A percentile compares a stretch with the other conserved stretches of the same genome.
These are phyloP conservation scores for Samsoniella hepiali DNA, from an alignment of 2,329 filamentous ascomycete species.

Conservation along the genomic window DNA sequence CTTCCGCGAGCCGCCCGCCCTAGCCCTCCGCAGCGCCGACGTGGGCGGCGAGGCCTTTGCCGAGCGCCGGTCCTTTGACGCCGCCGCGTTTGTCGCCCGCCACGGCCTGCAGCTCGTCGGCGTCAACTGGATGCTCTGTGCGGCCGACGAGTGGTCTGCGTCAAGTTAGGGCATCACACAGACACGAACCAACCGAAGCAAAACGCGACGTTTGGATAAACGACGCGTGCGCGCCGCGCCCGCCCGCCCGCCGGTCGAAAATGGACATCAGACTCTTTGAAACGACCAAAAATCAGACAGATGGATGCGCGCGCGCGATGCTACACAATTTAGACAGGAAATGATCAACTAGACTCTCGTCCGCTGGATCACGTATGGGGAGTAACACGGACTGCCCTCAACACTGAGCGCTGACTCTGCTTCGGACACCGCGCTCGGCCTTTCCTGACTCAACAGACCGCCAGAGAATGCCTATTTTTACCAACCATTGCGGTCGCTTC, in stretches of 20 bases:
- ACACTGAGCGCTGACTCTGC: background rate
- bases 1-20: constrained; percentile 38
- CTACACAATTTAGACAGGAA: too few relatives aligned
- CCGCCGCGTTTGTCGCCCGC: constrained; percentile 37
- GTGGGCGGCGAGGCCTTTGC: constrained; percentile 46
- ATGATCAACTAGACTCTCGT: too few relatives aligned
- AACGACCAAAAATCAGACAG: too few relatives aligned
- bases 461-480: background rate
- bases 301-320: too few relatives aligned
- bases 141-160: constrained; percentile 40
- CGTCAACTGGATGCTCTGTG: constrained; percentile 46
- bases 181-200: too few relatives aligned
- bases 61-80: constrained; percentile 42
- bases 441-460: background rate
- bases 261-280: too few relatives aligned
- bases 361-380: too few relatives aligned
- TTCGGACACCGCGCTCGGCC: background rate
- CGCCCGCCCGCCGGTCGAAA: too few relatives aligned
- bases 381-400: background rate
- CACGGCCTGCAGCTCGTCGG: constrained; percentile 39
- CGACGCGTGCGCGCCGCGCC: too few relatives aligned
- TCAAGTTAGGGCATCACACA: background rate
- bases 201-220: too few relatives aligned
- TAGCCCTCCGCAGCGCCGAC: constrained; percentile 38
- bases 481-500: background rate